Base-by-base conservation (phyloP, 768 basidiomycete species). In the Crucibulum laeve region DNA sequence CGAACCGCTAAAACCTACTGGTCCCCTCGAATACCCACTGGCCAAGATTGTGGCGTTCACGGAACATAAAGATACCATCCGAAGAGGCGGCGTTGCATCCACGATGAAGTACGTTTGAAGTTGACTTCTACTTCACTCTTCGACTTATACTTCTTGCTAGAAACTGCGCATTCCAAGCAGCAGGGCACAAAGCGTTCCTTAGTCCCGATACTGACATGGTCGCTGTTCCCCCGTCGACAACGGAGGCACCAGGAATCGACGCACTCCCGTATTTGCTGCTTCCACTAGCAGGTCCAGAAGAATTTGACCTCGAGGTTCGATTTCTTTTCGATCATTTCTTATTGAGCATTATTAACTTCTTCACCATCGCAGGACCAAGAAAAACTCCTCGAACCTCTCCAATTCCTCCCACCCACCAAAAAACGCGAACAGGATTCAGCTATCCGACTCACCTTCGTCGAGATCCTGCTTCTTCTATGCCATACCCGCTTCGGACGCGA, bases 221-320 rank as follows among this genome's bases (percentile, higher is more conserved):
- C 17, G 52, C 77, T 11, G 71, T 86, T 4, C 74, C 78, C 3
- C 80, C 86, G 1, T 82, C 82, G 14, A 67, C 64, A n/a, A 53
- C 56, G 11, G 62, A 61, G 3, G 80, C 84, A 3, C 80, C 88
- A 2, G 92, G 93, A 4, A 80, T 97, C 25, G 86, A 92, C 61
- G 78, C 86, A 2, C 72, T 98, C 7, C 86, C 91, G 0, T 87
- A 82, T 56, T 71, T 99, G 8, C 73, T 99, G 3, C 76, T 94
- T 0, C 95, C 96, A 0, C 70, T 99, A 2, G 92, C 95, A 32
- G 94, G 95, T 4, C 87, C 92, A 1, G 96, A 98, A 62, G 96
- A 98, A 63, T 84, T 90, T 47, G 93, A 96, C 44, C 71, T 95
- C 1, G 94, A 97, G 48, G 91, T 90, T 52, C 42, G 71, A 43